Evolutionary conservation across 176 grass and related monocot species (phyloP).

Genomic region (Carex myosuroides): DNA sequence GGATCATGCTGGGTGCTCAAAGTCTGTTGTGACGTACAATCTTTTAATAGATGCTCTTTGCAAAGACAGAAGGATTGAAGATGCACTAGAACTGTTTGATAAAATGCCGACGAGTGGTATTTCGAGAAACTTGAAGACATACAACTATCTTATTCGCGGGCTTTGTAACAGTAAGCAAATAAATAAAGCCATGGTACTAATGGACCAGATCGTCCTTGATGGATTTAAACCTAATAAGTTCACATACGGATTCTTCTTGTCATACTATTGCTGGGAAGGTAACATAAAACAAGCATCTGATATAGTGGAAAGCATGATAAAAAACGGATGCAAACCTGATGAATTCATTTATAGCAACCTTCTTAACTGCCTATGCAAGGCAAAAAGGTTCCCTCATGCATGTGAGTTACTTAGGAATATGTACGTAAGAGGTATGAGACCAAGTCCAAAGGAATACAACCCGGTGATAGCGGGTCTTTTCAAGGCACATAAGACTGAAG

Average conservation of each 20-base stretch:
- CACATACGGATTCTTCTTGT: slow-evolving; percentile 71
- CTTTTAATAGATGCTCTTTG: slow-evolving; percentile 67
- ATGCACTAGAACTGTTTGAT: slow-evolving; percentile 65
- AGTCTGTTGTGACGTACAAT: slow-evolving; percentile 61
- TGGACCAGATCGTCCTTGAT: slow-evolving; percentile 64
- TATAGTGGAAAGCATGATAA: slow-evolving; percentile 61
- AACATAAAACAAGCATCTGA: slow-evolving; percentile 67
- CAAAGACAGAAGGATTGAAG: slow-evolving; percentile 70
- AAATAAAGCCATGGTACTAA: slow-evolving; percentile 58
- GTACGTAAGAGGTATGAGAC: slow-evolving; percentile 54
- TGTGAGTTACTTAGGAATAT: slow-evolving; percentile 64
- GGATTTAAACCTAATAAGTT: slow-evolving; percentile 68
- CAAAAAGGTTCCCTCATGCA: slow-evolving; percentile 55
- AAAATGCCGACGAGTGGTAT: slow-evolving; percentile 70
- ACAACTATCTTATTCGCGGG: slow-evolving; percentile 57
- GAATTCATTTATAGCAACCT: slow-evolving; percentile 61
- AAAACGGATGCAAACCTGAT: slow-evolving; percentile 76
- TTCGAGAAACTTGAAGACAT: slow-evolving; percentile 60
- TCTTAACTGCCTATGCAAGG: slow-evolving; percentile 66
- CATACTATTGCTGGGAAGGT: slow-evolving; percentile 75
- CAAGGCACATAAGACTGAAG: slow-evolving; percentile 35
- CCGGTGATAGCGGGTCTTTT: slow-evolving; percentile 60
- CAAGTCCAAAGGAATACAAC: slow-evolving; percentile 74
- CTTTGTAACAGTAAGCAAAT: slow-evolving; percentile 62
- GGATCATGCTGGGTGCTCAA: slow-evolving; percentile 52